Evolutionary conservation across 768 basidiomycete genomes (phyloP).

Genomic region (Pleurotus tuoliensis): DNA sequence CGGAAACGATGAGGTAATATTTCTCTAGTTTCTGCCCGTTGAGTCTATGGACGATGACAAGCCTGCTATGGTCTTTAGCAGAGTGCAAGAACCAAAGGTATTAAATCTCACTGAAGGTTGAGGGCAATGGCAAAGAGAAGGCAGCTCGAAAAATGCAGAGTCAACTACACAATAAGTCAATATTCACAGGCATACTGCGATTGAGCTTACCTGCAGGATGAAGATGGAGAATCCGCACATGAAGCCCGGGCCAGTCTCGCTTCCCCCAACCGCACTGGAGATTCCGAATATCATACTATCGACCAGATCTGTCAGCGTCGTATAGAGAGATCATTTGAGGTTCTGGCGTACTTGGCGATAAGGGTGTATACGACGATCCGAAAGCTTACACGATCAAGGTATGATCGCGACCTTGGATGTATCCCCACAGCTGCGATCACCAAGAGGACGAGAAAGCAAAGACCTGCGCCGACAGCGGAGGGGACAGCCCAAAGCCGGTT

Average conservation of each 20-base stretch:
- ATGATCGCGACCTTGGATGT: neutral
- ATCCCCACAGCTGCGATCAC: too few species aligned
- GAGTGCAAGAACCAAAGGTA: neutral
- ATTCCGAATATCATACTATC: constrained; percentile 17
- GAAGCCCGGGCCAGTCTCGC: constrained; percentile 3
- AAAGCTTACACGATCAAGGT: constrained; percentile 19
- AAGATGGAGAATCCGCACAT: constrained; percentile 19
- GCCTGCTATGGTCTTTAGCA: constrained; percentile 3
- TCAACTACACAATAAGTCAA: constrained; percentile 8
- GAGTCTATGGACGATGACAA: constrained; percentile 15
- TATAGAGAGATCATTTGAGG: too few species aligned
- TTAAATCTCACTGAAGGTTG: constrained; percentile 17
- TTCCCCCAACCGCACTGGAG: constrained; percentile 15
- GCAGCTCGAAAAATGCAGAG: constrained; percentile 18
- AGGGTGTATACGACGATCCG: constrained; percentile 15
- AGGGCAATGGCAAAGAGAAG: constrained; percentile 18
- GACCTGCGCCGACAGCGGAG: too few species aligned
- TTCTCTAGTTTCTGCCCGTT: constrained; percentile 18
- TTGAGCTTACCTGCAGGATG: constrained; percentile 14
- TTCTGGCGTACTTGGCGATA: constrained; percentile 15
- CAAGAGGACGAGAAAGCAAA: too few species aligned
- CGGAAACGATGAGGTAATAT: constrained; percentile 10
- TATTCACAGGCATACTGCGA: neutral
- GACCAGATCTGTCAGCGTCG: neutral
- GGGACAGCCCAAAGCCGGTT: too few species aligned